Evolutionary conservation across 495 filamentous ascomycete genomes (phyloP), one percentile per base, ranked within the genome.

Genomic region (Massariosphaeria phaeospora): DNA sequence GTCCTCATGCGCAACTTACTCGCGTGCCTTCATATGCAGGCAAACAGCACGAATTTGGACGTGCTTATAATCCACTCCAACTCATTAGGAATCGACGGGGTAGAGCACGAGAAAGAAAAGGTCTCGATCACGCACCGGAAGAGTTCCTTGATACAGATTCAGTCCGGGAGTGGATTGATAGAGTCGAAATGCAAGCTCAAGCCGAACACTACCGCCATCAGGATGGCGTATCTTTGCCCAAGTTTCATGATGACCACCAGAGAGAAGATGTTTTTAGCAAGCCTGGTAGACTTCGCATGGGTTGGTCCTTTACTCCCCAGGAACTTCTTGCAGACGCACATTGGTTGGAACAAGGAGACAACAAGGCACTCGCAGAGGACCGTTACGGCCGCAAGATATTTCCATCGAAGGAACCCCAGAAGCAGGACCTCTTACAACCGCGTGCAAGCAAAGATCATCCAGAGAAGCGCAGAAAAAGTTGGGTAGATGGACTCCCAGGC

Each of bases 21-120:
- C 60, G 67, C 4, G 34, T 52, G 7, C 50, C 55, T 2, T 69
- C 69, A 5, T 43, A 62, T 45, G 30, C 36, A 12, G 48, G 55
- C 25, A 55, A 59, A 10, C 57, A 57, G 24, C 57, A 66, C 33
- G 63, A 48, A 15, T 59, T 81, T 30, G 81, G 82, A 23, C 79
- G 90, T 42, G 61, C 66, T 1, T 95, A 95, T 61, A 91, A 96
- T 66, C 91, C 89, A 4, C 74, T 96, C 20, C 91, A 96, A 63
- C 84, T 82, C 60, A 84, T 95, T 42, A 81, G 91, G 17, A 95
- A 96, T 62, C 77, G 90, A 20, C 85, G 88, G 57, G 76, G 91
- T 3, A 78, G 91, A 44, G 82, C 84, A 46, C 76, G 88, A 23
- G 85, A 89, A 66, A 75, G 84, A 26, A 81, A 79, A 51, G 67